Percentiles rank a stretch among this genome's conserved stretches.
These are phyloP conservation scores for Danielia oregonensis DNA, from an alignment of 805 yeast genomes.

Conservation along the genomic window DNA sequence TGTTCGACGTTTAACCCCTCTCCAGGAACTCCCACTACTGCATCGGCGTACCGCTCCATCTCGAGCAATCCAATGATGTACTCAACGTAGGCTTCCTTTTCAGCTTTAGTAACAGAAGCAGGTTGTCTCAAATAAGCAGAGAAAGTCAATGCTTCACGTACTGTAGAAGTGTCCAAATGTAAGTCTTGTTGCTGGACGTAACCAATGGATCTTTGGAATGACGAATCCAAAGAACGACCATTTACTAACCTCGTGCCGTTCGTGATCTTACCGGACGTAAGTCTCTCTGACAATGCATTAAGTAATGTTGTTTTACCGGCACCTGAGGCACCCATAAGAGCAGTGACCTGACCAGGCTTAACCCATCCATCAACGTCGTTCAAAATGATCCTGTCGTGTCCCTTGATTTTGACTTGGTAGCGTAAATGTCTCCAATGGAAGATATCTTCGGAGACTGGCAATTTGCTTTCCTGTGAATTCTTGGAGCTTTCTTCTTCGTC, in stretches of 20 bases:
- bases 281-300: conserved; percentile 33
- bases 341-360: conserved; percentile 65
- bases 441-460: conserved; percentile 22
- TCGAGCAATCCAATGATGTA: conserved; percentile 22
- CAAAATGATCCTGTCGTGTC: conserved; percentile 1
- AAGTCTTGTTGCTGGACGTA: conserved; percentile 34
- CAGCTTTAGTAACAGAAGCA: conserved; percentile 13
- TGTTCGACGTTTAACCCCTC: conserved; percentile 65
- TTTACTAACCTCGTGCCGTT: conserved; percentile 35
- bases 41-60: conserved; percentile 26
- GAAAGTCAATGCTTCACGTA: conserved; percentile 25
- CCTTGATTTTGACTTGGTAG: conserved; percentile 56
- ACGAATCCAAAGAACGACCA: conserved; percentile 20
- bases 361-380: conserved; percentile 2
- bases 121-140: conserved; percentile 27
- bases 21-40: conserved; percentile 60
- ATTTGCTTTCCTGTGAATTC: neutral
- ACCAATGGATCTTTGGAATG: conserved; percentile 31
- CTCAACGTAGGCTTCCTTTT: conserved; percentile 24
- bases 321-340: conserved; percentile 57
- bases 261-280: conserved; percentile 22
- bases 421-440: conserved; percentile 78
- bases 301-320: conserved; percentile 44
- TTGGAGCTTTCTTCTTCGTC: neutral
- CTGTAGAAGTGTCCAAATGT: conserved; percentile 30